Evolutionary conservation across 176 grass and related monocot genomes (phyloP), one percentile per base, ranked within the genome.

Genomic region (Ensete ventricosum): DNA sequence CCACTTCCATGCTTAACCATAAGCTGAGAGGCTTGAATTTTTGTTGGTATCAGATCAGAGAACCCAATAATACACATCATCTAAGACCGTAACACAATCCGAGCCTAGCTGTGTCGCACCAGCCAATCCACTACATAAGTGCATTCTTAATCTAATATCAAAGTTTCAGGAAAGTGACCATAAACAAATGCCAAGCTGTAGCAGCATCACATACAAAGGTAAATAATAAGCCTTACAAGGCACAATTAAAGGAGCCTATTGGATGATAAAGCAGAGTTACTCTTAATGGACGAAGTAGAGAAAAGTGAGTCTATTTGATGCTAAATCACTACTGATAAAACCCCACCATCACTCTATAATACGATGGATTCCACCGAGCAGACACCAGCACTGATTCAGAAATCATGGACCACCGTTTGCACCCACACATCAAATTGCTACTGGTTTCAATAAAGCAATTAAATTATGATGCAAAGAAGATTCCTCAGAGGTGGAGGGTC

Each of bases 271-370:
- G 67, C 27, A 50, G 17, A 52, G 48, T 43, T 6, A 10, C 48
- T 20, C 11, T n/a, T 50, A 6, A 20, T 70, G 16, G 67, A 50
- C 51, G 67, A 24, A 70, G 12, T 8, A n/a, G 20, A 2, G 43
- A 70, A 70, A 70, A 50, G 67, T 70, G 13, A 50, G 67, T 70
- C 5, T 70, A 50, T 70, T 70, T 12, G 21, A 24, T 65, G n/a
- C 63, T 24, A 65, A 65, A 65, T 26, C 3, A 24, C 63, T 43
- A 43, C 34, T 43, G 34, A 43, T 43, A 4, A 43, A 43, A 14
- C 22, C 23, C 21, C 22, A 20, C 63, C 26, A 26, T 24, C 22
- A 25, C 26, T 65, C 22, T 11, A 0, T 4, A 27, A 65, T 29
- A 23, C 1, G 63, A 65, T 26, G 63, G 17, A 70, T 70, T 70